Conservation (phyloP, 139 green algal species). For the Raphidocelis subcapitata region DNA sequence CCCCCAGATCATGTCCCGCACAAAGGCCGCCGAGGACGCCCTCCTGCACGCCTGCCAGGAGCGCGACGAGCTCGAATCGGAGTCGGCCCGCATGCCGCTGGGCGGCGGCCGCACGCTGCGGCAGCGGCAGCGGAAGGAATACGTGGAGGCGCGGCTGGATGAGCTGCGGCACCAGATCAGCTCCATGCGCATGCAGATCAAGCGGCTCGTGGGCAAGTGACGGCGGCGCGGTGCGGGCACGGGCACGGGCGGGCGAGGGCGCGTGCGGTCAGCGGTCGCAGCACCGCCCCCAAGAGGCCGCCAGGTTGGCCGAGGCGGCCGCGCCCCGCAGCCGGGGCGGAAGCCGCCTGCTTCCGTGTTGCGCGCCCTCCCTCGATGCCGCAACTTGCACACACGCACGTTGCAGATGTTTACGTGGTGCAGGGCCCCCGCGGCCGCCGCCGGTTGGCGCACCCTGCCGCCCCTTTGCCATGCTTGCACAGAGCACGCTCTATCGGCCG, state of each 20-base stretch:
- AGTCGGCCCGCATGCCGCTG: constrained; percentile 54
- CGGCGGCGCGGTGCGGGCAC: neutral
- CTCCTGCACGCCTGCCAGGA: constrained; percentile 58
- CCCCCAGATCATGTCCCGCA: constrained; percentile 45
- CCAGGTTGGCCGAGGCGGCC: too few species aligned
- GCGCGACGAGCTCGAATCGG: constrained; percentile 48
- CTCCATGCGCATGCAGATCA: constrained; percentile 54
- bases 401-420: too few species aligned
- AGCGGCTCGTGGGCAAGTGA: constrained; percentile 32
- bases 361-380: too few species aligned
- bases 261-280: too few species aligned
- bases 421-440: too few species aligned
- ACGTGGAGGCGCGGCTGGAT: constrained; percentile 58
- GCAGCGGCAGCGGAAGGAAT: constrained; percentile 49
- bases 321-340: too few species aligned
- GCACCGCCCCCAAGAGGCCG: too few species aligned
- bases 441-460: too few species aligned
- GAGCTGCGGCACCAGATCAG: constrained; percentile 35
- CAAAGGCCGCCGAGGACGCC: constrained; percentile 45
- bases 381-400: too few species aligned
- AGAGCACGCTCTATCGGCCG: too few species aligned
- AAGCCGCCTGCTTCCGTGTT: too few species aligned
- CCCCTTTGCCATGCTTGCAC: too few species aligned
- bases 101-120: constrained; percentile 43
- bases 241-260: neutral